Evolutionary conservation across 345 rosid genomes (phyloP), one percentile per base, ranked within the genome.

Genomic region (Hibiscus mutabilis): DNA sequence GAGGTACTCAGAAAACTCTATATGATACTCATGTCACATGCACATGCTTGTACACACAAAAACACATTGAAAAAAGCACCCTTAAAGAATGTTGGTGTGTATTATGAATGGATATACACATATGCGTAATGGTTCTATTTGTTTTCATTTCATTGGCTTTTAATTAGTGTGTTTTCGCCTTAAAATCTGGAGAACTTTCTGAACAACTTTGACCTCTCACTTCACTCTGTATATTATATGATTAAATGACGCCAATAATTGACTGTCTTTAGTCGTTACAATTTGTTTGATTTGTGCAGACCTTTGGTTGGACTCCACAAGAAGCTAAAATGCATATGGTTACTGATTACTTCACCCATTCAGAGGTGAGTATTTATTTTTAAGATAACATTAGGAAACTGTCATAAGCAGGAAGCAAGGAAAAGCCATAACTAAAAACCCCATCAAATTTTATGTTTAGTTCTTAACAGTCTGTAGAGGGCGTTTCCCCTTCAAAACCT

Each of bases 301-400:
- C 84, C 58, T 95, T 91, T 87, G 97, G 93, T 49, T 96, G 99
- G 99, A 81, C 86, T 77, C 88, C 92, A 57, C 88, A 88, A 80
- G 94, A 92, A 85, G 98, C 97, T 78, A 89, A 87, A 79, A 66
- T 91, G 86, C 97, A 95, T 77, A 86, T 89, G 99, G 94, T 92
- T 82, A 67, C 86, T 33, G 91, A 92, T 84, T 88, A 89, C 82
- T 95, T 95, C 87, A 88, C 89, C 73, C 77, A 83, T 73, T 82
- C 92, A 66, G 99, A 95, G 88, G 99, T 92, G 74, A 87, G 83
- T n/a, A n/a, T 14, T 66, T 31, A 22, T 66, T 66, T 44, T 46
- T 22, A 44, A 44, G 19, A 35, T 7, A 37, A 35, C 33, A 24
- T 14, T 16, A 24, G 24, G 13, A 63, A 7, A 66, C 19, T 5